Conservation (phyloP, 441 rosid genomes). For the Gossypium aridum region DNA sequence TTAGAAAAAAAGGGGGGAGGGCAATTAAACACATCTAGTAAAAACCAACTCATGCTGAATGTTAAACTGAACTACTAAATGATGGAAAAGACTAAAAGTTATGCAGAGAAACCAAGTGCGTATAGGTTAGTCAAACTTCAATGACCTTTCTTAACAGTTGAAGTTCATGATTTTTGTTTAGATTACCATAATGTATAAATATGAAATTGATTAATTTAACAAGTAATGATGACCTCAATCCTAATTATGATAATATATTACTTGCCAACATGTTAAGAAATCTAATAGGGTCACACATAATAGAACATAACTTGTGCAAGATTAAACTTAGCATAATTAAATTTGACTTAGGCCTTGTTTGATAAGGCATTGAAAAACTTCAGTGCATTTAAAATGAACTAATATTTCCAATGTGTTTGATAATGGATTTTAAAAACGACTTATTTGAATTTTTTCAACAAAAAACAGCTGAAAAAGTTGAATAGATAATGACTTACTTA, state of each 20-base stretch:
- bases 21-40: not conserved
- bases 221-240: not conserved
- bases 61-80: not conserved
- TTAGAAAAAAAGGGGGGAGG: not conserved
- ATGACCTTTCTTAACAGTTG: not conserved
- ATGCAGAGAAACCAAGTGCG: not conserved
- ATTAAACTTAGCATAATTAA: not conserved
- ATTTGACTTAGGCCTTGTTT: not conserved
- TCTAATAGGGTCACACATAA: not conserved
- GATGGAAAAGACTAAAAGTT: not conserved
- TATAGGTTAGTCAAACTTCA: not conserved
- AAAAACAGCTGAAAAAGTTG: too few relatives aligned
- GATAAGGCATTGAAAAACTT: too few relatives aligned
- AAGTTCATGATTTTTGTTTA: not conserved
- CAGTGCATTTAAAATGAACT: too few relatives aligned
- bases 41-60: not conserved
- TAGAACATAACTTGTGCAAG: not conserved
- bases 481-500: too few relatives aligned
- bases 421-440: too few relatives aligned
- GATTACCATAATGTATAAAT: not conserved
- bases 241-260: not conserved
- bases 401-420: too few relatives aligned
- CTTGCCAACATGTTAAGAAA: not conserved
- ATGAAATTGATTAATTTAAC: not conserved
- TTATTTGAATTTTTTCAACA: too few relatives aligned